phyloP scores from a whole-genome alignment of 1,284 basidiomycete species.

The Cutaneotrichosporon sp. region DNA sequence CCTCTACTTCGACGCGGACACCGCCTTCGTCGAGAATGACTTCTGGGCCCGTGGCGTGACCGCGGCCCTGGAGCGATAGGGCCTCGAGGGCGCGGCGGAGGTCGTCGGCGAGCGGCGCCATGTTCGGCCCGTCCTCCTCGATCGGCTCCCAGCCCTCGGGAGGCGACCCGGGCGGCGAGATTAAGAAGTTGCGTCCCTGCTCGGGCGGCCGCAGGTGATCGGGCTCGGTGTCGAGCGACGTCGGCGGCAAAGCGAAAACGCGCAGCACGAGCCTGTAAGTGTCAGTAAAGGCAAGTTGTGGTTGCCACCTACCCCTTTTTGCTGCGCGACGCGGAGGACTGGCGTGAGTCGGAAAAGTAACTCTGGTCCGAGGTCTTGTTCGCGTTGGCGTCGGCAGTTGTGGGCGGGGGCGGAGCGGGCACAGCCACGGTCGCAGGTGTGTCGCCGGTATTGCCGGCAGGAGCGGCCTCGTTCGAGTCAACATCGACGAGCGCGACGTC shows the following conservation, averaged over 20 bases:
- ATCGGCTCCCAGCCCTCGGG: conserved; percentile 95
- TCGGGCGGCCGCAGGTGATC: conserved; percentile 66
- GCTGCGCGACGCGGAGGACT: conserved; percentile 7
- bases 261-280: conserved; percentile 56
- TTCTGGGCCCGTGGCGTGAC: conserved; percentile 26
- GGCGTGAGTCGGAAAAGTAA: conserved; percentile 11
- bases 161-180: conserved; percentile 96
- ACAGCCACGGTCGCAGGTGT: no score
- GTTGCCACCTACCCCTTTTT: conserved; percentile 7
- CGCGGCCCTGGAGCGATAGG: conserved; percentile 39
- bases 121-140: conserved; percentile 86
- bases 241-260: conserved; percentile 72
- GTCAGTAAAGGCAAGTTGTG: neutral
- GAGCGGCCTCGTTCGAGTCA: neutral
- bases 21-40: conserved; percentile 41
- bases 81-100: conserved; percentile 67
- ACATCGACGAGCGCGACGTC: conserved; percentile 7
- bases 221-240: conserved; percentile 51
- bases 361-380: neutral
- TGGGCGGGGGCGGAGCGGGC: no score
- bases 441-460: neutral
- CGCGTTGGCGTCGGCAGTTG: neutral
- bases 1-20: conserved; percentile 41
- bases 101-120: conserved; percentile 78
- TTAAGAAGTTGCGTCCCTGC: conserved; percentile 87